phyloP scores from a whole-genome alignment of 495 filamentous ascomycete species.

The Penicillium fimorum region DNA sequence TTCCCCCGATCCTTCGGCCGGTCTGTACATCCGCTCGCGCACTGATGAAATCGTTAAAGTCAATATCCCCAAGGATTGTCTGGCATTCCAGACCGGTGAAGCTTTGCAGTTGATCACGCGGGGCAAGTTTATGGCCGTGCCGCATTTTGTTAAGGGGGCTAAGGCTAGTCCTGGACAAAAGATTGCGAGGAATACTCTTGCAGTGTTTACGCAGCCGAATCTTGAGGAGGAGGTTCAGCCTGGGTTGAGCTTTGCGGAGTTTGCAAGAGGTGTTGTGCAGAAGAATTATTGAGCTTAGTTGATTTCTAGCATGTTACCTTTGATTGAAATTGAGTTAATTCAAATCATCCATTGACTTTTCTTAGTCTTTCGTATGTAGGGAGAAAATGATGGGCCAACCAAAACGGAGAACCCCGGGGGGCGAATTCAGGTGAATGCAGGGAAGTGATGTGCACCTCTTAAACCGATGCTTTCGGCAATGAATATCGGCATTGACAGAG shows the following conservation, averaged over 20 bases:
- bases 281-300: constrained; percentile 60
- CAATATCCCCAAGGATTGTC: constrained; percentile 82
- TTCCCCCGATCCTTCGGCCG: constrained; percentile 79
- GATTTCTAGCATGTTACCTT: neutral
- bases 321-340: neutral
- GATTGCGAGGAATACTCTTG: constrained; percentile 88
- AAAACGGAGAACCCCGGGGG: neutral
- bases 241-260: constrained; percentile 77
- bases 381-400: neutral
- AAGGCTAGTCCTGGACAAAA: constrained; percentile 30
- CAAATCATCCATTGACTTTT: neutral
- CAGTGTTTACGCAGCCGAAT: constrained; percentile 97
- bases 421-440: neutral
- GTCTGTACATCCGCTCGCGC: constrained; percentile 88
- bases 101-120: constrained; percentile 83
- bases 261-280: constrained; percentile 79
- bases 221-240: constrained; percentile 77
- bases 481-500: constrained; percentile 2
- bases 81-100: constrained; percentile 96
- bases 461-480: neutral
- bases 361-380: neutral
- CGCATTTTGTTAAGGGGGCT: constrained; percentile 87
- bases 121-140: constrained; percentile 89
- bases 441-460: constrained; percentile 2
- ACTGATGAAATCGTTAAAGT: constrained; percentile 77